Evolutionary conservation across 352 stramenopile species (phyloP), one percentile per base, ranked within the genome.

Genomic region (Phytophthora citrophthora): DNA sequence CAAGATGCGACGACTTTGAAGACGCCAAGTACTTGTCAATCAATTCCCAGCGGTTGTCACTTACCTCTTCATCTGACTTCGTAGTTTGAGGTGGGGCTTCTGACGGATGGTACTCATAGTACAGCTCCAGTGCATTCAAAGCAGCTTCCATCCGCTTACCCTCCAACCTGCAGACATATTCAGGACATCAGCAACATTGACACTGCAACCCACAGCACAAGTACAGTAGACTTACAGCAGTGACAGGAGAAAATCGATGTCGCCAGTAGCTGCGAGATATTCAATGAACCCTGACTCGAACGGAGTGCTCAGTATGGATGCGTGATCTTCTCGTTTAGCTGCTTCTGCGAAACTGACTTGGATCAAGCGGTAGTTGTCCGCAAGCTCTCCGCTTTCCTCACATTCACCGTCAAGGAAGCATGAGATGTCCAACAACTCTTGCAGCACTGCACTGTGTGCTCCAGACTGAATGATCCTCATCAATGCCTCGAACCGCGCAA

Each of bases 251-350:
- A 64, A 55, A 20, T 79, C 71, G 20, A 79, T 77, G n/a, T 68
- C 52, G 23, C 40, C 48, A 15, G 58, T 83, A 9, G 75, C 75
- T 15, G 79, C 77, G 11, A 85, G 40, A 41, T 80, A 86, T 45
- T 86, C 72, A 11, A 88, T 40, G 43, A 86, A 88, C 4, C 51
- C 67, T 39, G 59, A 18, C 51, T 88, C 70, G 10, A 86, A 84
- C 18, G 74, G 60, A 31, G 72, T 80, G 23, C 44, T 44, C 20
- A 85, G 41, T 12, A 78, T 70, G 3, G 23, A 48, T 1, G 44
- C 27, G 34, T 79, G 64, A 6, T 66, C 68, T 18, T 68, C 29
- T 39, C 72, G 72, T 46, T 68, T 72, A 23, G 45, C 45, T 23
- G 73, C 74, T 64, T 85, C 62, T 12, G 40, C 53, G 44, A 88